Evolutionary conservation across 441 rosid genomes (phyloP).

Genomic region (Adansonia madagascariensis): DNA sequence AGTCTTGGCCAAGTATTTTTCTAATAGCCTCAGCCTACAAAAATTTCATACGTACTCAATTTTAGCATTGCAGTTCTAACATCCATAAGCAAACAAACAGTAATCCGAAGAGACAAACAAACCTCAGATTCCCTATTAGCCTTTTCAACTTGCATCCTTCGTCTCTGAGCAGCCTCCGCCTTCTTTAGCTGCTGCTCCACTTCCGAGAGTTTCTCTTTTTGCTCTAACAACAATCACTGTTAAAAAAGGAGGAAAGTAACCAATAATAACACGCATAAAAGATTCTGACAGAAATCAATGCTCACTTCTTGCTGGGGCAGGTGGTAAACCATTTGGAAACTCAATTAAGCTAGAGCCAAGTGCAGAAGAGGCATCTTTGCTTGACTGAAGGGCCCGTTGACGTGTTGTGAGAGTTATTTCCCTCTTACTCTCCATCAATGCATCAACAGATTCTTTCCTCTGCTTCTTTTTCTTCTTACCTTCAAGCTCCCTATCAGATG

Average conservation of each 20-base stretch:
- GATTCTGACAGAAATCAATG: slow-evolving; percentile 14
- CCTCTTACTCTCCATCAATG: slow-evolving; percentile 57
- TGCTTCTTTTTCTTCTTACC: slow-evolving; percentile 53
- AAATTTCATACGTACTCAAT: slow-evolving; percentile 13
- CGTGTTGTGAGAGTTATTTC: slow-evolving; percentile 82
- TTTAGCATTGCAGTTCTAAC: slow-evolving; percentile 2
- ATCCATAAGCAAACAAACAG: neutral
- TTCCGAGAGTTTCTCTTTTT: slow-evolving; percentile 82
- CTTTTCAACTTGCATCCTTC: slow-evolving; percentile 87
- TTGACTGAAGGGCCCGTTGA: slow-evolving; percentile 87
- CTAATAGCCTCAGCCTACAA: slow-evolving; percentile 85
- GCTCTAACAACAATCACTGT: slow-evolving; percentile 47
- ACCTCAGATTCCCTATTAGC: slow-evolving; percentile 91
- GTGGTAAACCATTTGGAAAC: slow-evolving; percentile 94
- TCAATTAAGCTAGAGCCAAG: slow-evolving; percentile 63
- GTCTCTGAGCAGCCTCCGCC: slow-evolving; percentile 89
- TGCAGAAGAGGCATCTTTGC: slow-evolving; percentile 56
- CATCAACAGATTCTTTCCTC: slow-evolving; percentile 64
- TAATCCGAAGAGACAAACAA: slow-evolving; percentile 29
- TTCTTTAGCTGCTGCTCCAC: slow-evolving; percentile 84
- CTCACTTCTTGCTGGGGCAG: slow-evolving; percentile 89
- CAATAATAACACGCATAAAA: slow-evolving; percentile 5
- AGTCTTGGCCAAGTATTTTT: slow-evolving; percentile 95
- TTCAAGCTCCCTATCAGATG: slow-evolving; percentile 58
- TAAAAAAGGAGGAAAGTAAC: neutral